phyloP scores from a whole-genome alignment of 208 protist species.

The Crithidia thermophila region DNA sequence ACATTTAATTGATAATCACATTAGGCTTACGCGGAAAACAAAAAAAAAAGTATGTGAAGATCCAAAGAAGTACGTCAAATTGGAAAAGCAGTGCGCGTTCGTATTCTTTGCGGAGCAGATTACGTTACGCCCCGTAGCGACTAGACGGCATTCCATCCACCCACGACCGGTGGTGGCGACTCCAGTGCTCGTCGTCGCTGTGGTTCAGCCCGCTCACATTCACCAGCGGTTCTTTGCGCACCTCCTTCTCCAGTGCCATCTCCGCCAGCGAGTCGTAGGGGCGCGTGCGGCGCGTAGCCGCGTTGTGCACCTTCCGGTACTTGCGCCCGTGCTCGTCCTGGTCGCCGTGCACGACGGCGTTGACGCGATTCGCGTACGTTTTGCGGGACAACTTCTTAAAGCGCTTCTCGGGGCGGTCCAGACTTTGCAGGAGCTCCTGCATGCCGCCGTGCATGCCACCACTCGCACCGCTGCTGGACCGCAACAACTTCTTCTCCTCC shows the following conservation, averaged over 20 bases:
- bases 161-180: constrained; percentile 48
- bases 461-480: not conserved
- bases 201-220: constrained; percentile 47
- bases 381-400: constrained; percentile 85
- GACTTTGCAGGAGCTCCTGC: constrained; percentile 44
- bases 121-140: constrained; percentile 30
- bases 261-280: constrained; percentile 70
- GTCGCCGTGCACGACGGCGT: constrained; percentile 85
- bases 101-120: not conserved
- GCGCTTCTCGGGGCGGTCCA: constrained; percentile 58
- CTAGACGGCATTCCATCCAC: constrained; percentile 61
- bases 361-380: constrained; percentile 85
- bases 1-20: too few relatives aligned
- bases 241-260: constrained; percentile 79
- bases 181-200: constrained; percentile 67
- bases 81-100: not conserved
- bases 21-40: not conserved
- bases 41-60: not conserved
- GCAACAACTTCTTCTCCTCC: constrained; percentile 51
- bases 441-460: constrained; percentile 42
- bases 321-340: constrained; percentile 86
- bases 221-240: constrained; percentile 69
- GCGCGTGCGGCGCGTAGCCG: constrained; percentile 51
- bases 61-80: not conserved
- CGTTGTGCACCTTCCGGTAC: constrained; percentile 60